Conservation (phyloP, 2,329 filamentous ascomycete genomes). For the Lecanicillium sp. region DNA sequence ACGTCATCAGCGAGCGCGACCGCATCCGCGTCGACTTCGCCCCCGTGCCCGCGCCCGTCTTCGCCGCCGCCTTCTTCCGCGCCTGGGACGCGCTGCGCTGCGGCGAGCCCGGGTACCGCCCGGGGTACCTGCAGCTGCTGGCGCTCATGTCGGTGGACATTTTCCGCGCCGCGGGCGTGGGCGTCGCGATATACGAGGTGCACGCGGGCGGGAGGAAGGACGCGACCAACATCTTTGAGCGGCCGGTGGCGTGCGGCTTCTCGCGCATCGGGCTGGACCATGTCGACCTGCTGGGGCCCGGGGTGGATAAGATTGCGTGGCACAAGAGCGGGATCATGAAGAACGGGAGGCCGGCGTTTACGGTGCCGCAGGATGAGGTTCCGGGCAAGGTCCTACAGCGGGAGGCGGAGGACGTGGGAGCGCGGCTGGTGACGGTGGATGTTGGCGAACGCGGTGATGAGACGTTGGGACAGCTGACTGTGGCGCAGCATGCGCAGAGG, state of each 20-base stretch:
- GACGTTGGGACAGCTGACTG: neutral
- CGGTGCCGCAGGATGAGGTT: constrained; percentile 26
- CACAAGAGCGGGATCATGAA: constrained; percentile 48
- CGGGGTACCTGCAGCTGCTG: constrained; percentile 32
- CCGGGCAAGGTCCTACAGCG: constrained; percentile 27
- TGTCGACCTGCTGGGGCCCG: constrained; percentile 35
- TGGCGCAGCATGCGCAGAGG: neutral
- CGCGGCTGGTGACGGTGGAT: constrained; percentile 23
- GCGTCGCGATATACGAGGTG: constrained; percentile 39
- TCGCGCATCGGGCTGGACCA: constrained; percentile 44
- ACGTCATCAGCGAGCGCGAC: constrained; percentile 37
- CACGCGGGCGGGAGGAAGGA: constrained; percentile 42
- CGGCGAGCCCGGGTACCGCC: constrained; percentile 15
- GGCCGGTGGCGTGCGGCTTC: constrained; percentile 38
- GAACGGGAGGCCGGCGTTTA: constrained; percentile 31
- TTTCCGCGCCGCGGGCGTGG: constrained; percentile 38
- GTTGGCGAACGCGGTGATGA: constrained; percentile 14
- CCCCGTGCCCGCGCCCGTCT: constrained; percentile 30
- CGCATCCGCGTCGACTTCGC: constrained; percentile 36
- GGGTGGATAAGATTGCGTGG: constrained; percentile 43
- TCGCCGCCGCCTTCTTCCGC: constrained; percentile 40
- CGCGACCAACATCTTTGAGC: constrained; percentile 41
- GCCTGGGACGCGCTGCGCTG: constrained; percentile 32
- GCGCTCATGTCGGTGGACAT: constrained; percentile 38
- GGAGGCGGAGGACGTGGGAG: constrained; percentile 30